These are phyloP conservation scores for Neofusicoccum laricinum DNA, from an alignment of 2,329 filamentous ascomycete genomes.

Conservation along the genomic window DNA sequence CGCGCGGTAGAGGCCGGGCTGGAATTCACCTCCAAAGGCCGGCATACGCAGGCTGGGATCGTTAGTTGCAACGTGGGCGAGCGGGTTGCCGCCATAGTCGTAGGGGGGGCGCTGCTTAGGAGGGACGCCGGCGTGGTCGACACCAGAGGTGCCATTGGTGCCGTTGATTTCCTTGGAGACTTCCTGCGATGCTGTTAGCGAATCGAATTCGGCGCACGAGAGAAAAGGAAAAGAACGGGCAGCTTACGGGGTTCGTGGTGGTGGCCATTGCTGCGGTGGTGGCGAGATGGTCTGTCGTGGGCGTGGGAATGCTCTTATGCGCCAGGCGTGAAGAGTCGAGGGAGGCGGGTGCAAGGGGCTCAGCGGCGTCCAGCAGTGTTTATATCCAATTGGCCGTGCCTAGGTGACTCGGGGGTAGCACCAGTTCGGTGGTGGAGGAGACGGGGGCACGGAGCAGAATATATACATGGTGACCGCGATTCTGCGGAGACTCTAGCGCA, in stretches of 20 bases:
- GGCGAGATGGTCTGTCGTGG: background rate
- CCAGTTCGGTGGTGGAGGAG: constrained; percentile 11
- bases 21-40: constrained; percentile 53
- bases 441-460: constrained; percentile 10
- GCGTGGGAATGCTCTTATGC: background rate
- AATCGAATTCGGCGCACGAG: background rate
- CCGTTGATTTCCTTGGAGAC: constrained; percentile 21
- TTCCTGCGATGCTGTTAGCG: constrained; percentile 3
- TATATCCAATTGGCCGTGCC: constrained; percentile 14
- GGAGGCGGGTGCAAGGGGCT: constrained; percentile 4
- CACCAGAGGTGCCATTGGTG: constrained; percentile 30
- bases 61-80: constrained; percentile 50
- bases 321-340: background rate
- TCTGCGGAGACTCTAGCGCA: constrained; percentile 9
- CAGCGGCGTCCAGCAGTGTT: background rate
- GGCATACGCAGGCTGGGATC: constrained; percentile 44
- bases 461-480: constrained; percentile 7
- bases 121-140: constrained; percentile 36
- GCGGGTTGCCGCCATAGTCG: constrained; percentile 52
- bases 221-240: background rate
- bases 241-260: constrained; percentile 37
- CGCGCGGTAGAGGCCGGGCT: constrained; percentile 51
- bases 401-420: background rate
- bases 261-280: constrained; percentile 17
- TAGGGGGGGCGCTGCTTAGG: constrained; percentile 44